These are phyloP conservation scores for Russula olivacea DNA, from an alignment of 768 basidiomycete species.

Conservation along the genomic window DNA sequence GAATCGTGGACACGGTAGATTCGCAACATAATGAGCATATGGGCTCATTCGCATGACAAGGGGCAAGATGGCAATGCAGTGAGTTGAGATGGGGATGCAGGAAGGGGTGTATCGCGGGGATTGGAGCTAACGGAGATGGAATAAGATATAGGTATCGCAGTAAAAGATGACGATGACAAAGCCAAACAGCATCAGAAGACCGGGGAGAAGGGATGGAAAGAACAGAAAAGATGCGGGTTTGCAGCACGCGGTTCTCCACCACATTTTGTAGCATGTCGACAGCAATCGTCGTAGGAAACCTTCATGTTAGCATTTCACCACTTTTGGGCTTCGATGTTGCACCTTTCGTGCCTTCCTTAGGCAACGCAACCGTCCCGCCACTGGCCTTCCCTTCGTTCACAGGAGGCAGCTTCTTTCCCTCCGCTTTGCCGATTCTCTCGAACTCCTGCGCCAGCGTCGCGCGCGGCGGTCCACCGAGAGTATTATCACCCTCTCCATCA, in stretches of 20 bases:
- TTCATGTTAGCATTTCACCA: background rate
- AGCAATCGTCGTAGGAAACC: too few species aligned
- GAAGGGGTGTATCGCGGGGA: conserved; percentile 13
- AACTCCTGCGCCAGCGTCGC: conserved; percentile 21
- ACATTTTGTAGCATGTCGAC: background rate
- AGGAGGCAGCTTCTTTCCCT: conserved; percentile 7
- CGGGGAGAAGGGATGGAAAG: conserved; percentile 1
- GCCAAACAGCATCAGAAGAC: conserved; percentile 13
- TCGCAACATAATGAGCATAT: background rate
- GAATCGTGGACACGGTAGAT: conserved; percentile 3
- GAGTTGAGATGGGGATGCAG: background rate
- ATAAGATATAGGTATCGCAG: conserved; percentile 14
- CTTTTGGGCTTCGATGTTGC: background rate
- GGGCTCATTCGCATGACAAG: background rate
- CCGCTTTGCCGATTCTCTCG: conserved; percentile 16
- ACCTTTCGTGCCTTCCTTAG: conserved; percentile 3
- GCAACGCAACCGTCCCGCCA: background rate
- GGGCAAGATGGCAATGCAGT: background rate
- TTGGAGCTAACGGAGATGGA: background rate
- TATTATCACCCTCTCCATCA: conserved; percentile 13
- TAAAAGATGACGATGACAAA: conserved; percentile 6
- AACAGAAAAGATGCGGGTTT: background rate
- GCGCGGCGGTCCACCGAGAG: conserved; percentile 5
- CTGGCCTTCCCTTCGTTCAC: conserved; percentile 7
- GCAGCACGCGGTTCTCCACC: background rate